Evolutionary conservation across 805 yeast genomes (phyloP).

Genomic region (Lachancea fermentati): DNA sequence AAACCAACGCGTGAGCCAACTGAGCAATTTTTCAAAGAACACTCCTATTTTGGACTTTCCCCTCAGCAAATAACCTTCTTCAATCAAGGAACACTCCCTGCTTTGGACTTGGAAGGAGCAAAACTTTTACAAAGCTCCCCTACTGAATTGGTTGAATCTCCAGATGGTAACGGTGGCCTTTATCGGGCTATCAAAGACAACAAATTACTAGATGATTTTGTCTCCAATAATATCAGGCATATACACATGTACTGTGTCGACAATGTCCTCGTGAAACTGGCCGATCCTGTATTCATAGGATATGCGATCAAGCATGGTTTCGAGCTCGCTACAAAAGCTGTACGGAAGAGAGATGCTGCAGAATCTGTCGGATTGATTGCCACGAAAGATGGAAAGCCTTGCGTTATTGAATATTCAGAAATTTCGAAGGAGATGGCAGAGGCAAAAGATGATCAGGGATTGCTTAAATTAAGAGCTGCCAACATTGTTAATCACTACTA

Average conservation of each 20-base stretch:
- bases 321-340: constrained; percentile 87
- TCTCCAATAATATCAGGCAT: constrained; percentile 67
- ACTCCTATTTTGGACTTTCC: constrained; percentile 68
- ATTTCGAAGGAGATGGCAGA: constrained; percentile 69
- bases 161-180: constrained; percentile 98
- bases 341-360: constrained; percentile 78
- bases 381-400: constrained; percentile 58
- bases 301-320: constrained; percentile 64
- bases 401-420: constrained; percentile 94
- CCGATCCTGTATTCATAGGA: constrained; percentile 84
- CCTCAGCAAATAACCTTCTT: constrained; percentile 64
- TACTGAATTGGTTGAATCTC: constrained; percentile 66
- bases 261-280: constrained; percentile 84
- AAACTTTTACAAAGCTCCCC: constrained; percentile 59
- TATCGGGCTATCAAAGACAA: constrained; percentile 73
- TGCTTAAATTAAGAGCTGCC: constrained; percentile 81
- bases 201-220: constrained; percentile 63
- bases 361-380: constrained; percentile 95
- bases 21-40: constrained; percentile 55
- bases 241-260: constrained; percentile 97
- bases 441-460: constrained; percentile 52
- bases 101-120: constrained; percentile 65
- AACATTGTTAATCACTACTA: constrained; percentile 97
- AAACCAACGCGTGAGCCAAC: constrained; percentile 77
- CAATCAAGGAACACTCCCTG: constrained; percentile 94